Evolutionary conservation across 1,284 basidiomycete genomes (phyloP).

Genomic region (Thecaphora thlaspeos): DNA sequence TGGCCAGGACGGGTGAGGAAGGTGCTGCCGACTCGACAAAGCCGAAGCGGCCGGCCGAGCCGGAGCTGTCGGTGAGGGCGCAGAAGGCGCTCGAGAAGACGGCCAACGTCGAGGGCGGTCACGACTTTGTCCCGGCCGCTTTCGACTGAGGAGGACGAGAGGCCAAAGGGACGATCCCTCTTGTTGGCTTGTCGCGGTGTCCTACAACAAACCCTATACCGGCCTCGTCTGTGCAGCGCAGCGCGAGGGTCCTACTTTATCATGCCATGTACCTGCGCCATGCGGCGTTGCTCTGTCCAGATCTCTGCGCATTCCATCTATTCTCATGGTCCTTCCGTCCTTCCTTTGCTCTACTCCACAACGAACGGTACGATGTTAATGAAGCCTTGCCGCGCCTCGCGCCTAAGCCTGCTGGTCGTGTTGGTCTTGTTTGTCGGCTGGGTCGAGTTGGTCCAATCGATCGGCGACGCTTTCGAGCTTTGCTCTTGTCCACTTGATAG

Average conservation of each 20-base stretch:
- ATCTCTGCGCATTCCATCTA: too few species aligned
- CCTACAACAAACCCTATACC: too few species aligned
- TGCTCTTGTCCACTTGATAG: conserved; percentile 23
- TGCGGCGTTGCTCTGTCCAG: too few species aligned
- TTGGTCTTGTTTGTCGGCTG: background rate
- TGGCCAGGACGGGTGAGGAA: background rate
- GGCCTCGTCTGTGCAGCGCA: too few species aligned
- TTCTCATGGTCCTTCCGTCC: too few species aligned
- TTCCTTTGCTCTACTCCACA: background rate
- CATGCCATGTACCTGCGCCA: too few species aligned
- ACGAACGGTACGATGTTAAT: background rate
- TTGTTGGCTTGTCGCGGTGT: too few species aligned
- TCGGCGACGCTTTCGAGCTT: conserved; percentile 19
- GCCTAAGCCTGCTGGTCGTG: background rate
- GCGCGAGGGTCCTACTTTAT: too few species aligned
- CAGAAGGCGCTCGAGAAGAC: conserved; percentile 30
- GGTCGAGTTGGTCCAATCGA: conserved; percentile 13
- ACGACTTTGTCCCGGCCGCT: conserved; percentile 16
- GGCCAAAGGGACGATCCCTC: background rate
- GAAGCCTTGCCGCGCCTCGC: too few species aligned
- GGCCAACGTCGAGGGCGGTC: conserved; percentile 17
- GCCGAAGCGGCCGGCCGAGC: background rate
- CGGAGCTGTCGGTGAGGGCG: conserved; percentile 17
- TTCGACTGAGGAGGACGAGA: conserved; percentile 16
- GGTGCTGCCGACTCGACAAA: background rate